Conservation (phyloP, 495 filamentous ascomycete species). For the Annulohypoxylon nitens region DNA sequence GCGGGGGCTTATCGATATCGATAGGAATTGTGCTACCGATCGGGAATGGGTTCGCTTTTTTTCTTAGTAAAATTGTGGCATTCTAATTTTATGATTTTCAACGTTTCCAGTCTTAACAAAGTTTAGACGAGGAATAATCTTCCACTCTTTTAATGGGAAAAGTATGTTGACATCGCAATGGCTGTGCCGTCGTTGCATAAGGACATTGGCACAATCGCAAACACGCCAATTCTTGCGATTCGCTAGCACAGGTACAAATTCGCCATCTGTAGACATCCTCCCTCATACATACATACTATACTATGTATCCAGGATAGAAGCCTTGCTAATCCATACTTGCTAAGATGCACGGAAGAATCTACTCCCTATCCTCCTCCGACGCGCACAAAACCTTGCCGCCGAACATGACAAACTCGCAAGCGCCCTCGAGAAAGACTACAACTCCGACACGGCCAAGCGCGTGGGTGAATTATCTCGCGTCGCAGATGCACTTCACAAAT, state of each 20-base stretch:
- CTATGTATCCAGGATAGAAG: not conserved
- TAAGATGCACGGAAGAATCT: conserved; percentile 41
- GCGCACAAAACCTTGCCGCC: conserved; percentile 55
- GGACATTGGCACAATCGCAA: conserved; percentile 55
- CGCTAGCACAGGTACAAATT: conserved; percentile 59
- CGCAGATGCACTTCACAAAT: conserved; percentile 76
- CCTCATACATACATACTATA: not conserved
- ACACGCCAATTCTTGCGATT: conserved; percentile 55
- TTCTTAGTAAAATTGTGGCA: not conserved
- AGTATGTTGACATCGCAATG: conserved; percentile 68
- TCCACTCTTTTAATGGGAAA: conserved; percentile 33
- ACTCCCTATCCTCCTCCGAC: conserved; percentile 56
- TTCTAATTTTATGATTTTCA: conserved; percentile 1
- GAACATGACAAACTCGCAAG: conserved; percentile 74
- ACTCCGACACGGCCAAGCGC: conserved; percentile 78
- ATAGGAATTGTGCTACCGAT: not conserved
- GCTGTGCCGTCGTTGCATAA: conserved; percentile 66
- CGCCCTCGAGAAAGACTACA: conserved; percentile 72
- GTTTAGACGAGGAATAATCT: not conserved
- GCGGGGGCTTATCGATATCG: too few relatives aligned
- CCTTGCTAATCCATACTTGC: conserved; percentile 30
- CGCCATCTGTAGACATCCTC: not conserved
- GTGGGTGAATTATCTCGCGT: conserved; percentile 81
- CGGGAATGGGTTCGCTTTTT: not conserved
- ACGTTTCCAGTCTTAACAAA: not conserved